Evolutionary conservation across 345 rosid species (phyloP), one percentile per base, ranked within the genome.

Genomic region (Clarkia xantiana): DNA sequence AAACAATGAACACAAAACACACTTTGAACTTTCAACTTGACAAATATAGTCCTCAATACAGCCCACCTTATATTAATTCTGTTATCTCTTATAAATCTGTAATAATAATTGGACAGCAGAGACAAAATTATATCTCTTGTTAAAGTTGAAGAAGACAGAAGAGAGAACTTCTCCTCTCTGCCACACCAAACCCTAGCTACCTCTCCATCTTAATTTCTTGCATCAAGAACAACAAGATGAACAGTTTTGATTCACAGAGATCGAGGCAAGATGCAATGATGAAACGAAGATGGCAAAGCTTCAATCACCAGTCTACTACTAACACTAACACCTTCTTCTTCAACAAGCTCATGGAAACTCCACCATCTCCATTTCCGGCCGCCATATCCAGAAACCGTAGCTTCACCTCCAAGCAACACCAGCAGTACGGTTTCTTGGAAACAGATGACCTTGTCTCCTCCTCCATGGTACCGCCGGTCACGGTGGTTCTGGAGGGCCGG

Each of bases 401-500:
- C 43, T 22, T 15, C 43, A 25, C 16, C 49, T 22, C 58, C 58
- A 58, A 34, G 11, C 48, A 42, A 47, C 14, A 57, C 42, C 47
- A 42, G 18, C 64, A 46, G 57, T 48, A 50, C 15, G 23, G 46
- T 39, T 58, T 65, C 63, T 55, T 50, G 17, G 54, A 65, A 14
- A 67, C 70, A 3, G 71, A 68, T 3, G 87, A 87, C 22, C 78
- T 74, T 77, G 67, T 84, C n/a, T 64, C 84, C n/a, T 64, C 84
- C 18, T 78, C 86, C 19, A 55, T 71, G 3, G 74, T 84, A 14
- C 74, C 81, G 47, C 96, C 88, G 11, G 94, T 87, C 6, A 84
- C 94, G 0, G 96, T 84, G 44, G 91, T 72, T 29, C 81, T 84
- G 0, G 94, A 87, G 59, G 96, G 96, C 54, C 87, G 96, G 40